Evolutionary conservation across 257 asterid genomes (phyloP), one percentile per base, ranked within the genome.

Genomic region (Thymus mandschuricus): DNA sequence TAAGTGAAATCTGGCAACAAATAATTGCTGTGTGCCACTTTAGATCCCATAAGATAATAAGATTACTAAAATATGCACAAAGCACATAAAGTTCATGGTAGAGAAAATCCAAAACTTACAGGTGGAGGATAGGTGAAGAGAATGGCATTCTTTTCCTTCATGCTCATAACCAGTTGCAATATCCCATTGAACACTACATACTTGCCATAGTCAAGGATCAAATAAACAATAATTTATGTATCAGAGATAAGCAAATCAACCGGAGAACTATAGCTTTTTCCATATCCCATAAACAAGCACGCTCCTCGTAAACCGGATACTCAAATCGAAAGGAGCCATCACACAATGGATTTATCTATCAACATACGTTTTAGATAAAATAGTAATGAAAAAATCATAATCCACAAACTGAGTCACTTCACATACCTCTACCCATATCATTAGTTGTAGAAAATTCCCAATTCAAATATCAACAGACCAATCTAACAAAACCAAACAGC

Each of bases 101-200:
- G 49, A 33, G 61, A 34, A 11, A 8, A 48, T 30, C 27, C 57
- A 68, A 38, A 75, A 82, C 99, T 89, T 82, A 95, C 99, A 4
- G 81, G 80, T 5, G 91, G 97, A 66, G 99, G 89, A 78, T 92
- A 86, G 64, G 99, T 95, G 79, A 87, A 92, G 63, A 95, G 80
- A 80, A 95, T 86, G 35, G 96, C 96, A 41, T 92, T 87, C 88
- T 87, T 92, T 69, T 92, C 96, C 96, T 89, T 92, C 40, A 90
- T 45, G 75, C 81, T 80, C 51, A 83, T 72, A 64, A 90, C 68
- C 84, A 95, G 75, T 79, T 92, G 99, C 73, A 89, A 67, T 40
- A 90, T 70, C 78, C 85, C 99, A 54, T 89, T 92, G 82, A 86
- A 84, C 71, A 90, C 70, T 27, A 95, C 79, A 95, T 92, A 92